phyloP scores from a whole-genome alignment of 2,329 filamentous ascomycete species.

The Microdochium paspali region DNA sequence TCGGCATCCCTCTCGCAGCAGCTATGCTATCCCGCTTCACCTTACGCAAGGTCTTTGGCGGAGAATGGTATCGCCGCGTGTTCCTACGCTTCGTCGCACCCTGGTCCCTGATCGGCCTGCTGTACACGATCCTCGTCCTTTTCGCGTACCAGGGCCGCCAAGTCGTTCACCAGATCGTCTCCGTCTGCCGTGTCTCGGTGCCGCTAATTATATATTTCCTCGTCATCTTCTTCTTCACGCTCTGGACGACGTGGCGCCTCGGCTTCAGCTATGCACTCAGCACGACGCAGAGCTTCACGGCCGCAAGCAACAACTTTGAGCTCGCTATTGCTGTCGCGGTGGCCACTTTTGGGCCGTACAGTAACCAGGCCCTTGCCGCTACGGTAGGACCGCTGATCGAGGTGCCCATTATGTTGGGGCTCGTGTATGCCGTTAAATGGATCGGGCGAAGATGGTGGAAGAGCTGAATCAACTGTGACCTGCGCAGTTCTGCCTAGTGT shows the following conservation, averaged over 20 bases:
- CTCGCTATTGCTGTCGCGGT: constrained; percentile 83
- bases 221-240: constrained; percentile 62
- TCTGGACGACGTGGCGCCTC: constrained; percentile 50
- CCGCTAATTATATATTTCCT: constrained; percentile 76
- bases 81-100: constrained; percentile 66
- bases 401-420: constrained; percentile 66
- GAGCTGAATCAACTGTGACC: constrained; percentile 14
- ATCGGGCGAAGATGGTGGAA: constrained; percentile 49
- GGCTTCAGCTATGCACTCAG: constrained; percentile 65
- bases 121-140: constrained; percentile 80
- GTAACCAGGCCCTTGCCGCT: constrained; percentile 70
- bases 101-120: constrained; percentile 69
- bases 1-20: constrained; percentile 74
- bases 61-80: constrained; percentile 53
- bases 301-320: constrained; percentile 90
- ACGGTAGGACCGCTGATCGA: constrained; percentile 83
- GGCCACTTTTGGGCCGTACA: constrained; percentile 67
- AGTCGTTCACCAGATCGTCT: constrained; percentile 75
- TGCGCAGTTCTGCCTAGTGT: not conserved
- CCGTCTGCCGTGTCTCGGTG: constrained; percentile 71
- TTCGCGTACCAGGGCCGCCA: constrained; percentile 73
- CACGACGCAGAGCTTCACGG: constrained; percentile 77
- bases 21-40: constrained; percentile 66
- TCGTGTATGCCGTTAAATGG: constrained; percentile 67
- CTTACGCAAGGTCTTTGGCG: constrained; percentile 44